A percentile compares a stretch with the other conserved stretches of the same genome.
These are phyloP conservation scores for Ceratocystis ficicola DNA, from an alignment of 2,329 filamentous ascomycete species.

Conservation along the genomic window DNA sequence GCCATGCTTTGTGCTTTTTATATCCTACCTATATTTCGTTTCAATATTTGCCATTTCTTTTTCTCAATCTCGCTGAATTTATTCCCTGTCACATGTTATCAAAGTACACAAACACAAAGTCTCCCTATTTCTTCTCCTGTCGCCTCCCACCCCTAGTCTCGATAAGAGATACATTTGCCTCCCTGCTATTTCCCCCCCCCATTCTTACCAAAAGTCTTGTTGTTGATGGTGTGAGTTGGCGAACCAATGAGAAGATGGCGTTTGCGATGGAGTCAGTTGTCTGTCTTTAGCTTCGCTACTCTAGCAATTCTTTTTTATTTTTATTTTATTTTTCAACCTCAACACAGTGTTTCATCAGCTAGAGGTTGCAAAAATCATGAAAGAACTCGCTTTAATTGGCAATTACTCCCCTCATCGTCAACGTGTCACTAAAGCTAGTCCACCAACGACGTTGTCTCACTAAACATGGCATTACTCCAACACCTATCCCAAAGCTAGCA, in stretches of 20 bases:
- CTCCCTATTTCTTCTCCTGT: background rate
- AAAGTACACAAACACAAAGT: background rate
- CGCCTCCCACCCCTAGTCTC: background rate
- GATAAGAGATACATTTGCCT: background rate
- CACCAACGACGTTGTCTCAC: background rate
- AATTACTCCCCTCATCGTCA: background rate
- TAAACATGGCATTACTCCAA: background rate
- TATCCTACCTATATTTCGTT: background rate
- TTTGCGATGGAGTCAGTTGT: conserved; percentile 5
- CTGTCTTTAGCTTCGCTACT: background rate
- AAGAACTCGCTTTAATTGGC: background rate
- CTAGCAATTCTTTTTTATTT: background rate
- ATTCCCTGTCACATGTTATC: conserved; percentile 1
- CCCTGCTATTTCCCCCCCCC: background rate
- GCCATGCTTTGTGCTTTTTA: background rate
- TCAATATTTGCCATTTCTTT: background rate
- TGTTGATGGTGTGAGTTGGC: background rate
- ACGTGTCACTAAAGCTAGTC: background rate
- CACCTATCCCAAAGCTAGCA: background rate
- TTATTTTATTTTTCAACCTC: background rate
- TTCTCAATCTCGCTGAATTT: conserved; percentile 1
- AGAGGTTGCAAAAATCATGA: background rate
- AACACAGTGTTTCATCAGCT: background rate
- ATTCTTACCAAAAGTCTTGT: background rate
- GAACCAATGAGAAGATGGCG: background rate